These are phyloP conservation scores for Colletotrichum musicola DNA, from an alignment of 2,329 filamentous ascomycete genomes.

Conservation along the genomic window DNA sequence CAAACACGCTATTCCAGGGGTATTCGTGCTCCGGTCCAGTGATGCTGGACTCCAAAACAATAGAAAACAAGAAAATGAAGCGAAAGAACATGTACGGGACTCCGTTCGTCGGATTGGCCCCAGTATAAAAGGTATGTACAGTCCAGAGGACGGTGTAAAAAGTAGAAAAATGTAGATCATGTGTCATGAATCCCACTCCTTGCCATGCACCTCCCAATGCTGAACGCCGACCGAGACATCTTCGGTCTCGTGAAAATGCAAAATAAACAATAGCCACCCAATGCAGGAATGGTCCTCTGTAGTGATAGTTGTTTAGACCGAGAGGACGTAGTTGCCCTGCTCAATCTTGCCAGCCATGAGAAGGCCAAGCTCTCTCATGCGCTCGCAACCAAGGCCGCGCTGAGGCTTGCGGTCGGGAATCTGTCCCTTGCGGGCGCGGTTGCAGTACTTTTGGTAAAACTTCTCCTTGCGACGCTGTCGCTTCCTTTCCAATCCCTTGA, in stretches of 20 bases:
- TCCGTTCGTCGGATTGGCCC: constrained; percentile 18
- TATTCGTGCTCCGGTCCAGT: constrained; percentile 39
- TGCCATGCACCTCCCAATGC: constrained; percentile 37
- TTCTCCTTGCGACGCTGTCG: constrained; percentile 94
- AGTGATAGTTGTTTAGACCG: constrained; percentile 61
- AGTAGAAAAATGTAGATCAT: constrained; percentile 29
- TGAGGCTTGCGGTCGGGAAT: constrained; percentile 74
- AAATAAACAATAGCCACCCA: constrained; percentile 15
- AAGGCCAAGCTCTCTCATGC: constrained; percentile 89
- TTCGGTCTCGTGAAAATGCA: constrained; percentile 27
- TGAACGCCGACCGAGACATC: constrained; percentile 34
- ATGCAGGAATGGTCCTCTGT: constrained; percentile 10
- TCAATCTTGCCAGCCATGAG: constrained; percentile 86
- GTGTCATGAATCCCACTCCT: constrained; percentile 42
- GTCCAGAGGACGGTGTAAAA: constrained; percentile 36
- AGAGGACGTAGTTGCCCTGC: constrained; percentile 82
- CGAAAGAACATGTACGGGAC: constrained; percentile 32
- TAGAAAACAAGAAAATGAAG: constrained; percentile 22
- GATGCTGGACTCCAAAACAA: constrained; percentile 25
- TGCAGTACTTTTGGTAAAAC: constrained; percentile 89
- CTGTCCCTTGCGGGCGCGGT: constrained; percentile 80
- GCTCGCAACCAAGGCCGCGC: constrained; percentile 89
- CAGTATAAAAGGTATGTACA: constrained; percentile 38
- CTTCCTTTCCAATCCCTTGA: constrained; percentile 96
- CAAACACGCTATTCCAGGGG: constrained; percentile 39